These are phyloP conservation scores for Puya raimondii DNA, from an alignment of 176 grass and related monocot species.

Conservation along the genomic window DNA sequence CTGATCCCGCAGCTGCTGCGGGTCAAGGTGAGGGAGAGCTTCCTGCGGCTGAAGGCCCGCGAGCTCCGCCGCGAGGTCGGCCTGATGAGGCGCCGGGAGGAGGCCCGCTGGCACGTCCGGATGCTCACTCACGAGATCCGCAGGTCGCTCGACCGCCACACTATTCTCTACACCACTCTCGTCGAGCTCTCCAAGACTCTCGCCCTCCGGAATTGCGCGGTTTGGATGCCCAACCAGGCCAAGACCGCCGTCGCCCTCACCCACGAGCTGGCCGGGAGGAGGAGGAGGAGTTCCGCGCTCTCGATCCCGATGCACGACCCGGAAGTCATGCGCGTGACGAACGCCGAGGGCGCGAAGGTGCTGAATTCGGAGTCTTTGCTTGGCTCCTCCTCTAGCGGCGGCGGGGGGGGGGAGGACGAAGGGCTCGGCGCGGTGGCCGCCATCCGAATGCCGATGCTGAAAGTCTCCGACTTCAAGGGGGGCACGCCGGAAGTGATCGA, in stretches of 20 bases:
- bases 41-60: conserved; percentile 65
- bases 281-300: not conserved
- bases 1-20: conserved; percentile 93
- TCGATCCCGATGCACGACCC: conserved; percentile 37
- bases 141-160: conserved; percentile 76
- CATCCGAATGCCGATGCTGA: conserved; percentile 79
- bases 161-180: conserved; percentile 85
- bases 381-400: conserved; percentile 37
- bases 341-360: conserved; percentile 48
- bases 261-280: conserved; percentile 45
- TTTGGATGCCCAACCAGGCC: conserved; percentile 70
- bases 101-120: conserved; percentile 83
- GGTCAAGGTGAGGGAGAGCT: conserved; percentile 86
- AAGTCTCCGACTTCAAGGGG: conserved; percentile 55
- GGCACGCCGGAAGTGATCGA: conserved; percentile 58
- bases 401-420: not conserved
- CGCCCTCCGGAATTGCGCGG: conserved; percentile 63
- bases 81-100: conserved; percentile 77
- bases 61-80: conserved; percentile 83
- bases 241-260: conserved; percentile 49
- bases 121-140: conserved; percentile 97
- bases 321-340: conserved; percentile 44
- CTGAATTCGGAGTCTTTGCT: conserved; percentile 41
- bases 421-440: conserved; percentile 50
- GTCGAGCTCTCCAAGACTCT: conserved; percentile 92